Percentiles rank a stretch among this genome's conserved stretches.
These are phyloP conservation scores for Leishmania tarentolae DNA, from an alignment of 208 protist species.

Conservation along the genomic window DNA sequence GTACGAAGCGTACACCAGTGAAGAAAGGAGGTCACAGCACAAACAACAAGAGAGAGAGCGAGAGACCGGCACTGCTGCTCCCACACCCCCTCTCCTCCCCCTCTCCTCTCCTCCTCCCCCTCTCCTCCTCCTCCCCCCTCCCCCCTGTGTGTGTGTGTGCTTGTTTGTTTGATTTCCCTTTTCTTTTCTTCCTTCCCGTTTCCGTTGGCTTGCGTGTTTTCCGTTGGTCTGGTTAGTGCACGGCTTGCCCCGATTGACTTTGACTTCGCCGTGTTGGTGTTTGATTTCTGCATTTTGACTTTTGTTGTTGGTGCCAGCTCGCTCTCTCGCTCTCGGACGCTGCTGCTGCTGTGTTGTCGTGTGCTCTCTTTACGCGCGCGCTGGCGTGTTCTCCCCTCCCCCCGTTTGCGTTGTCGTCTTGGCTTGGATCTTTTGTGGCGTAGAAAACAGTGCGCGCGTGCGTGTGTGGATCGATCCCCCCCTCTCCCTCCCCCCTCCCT, in stretches of 20 bases:
- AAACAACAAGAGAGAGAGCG: background rate
- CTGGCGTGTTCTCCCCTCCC: background rate
- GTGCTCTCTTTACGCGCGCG: background rate
- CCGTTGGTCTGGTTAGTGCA: too few relatives aligned
- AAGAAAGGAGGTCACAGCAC: background rate
- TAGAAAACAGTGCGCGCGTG: background rate
- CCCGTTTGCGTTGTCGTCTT: background rate
- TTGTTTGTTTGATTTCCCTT: background rate
- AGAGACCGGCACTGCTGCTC: background rate
- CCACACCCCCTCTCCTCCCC: too few relatives aligned
- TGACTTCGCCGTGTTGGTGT: too few relatives aligned
- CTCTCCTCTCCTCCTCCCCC: background rate
- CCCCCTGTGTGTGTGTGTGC: background rate
- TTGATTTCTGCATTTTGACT: background rate
- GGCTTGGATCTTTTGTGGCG: background rate
- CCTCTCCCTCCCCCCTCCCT: too few relatives aligned
- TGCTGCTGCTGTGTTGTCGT: background rate
- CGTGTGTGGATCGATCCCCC: background rate
- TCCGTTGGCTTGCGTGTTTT: background rate
- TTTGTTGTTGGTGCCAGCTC: too few relatives aligned
- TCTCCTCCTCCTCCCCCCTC: background rate
- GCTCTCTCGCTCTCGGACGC: conserved; percentile 10
- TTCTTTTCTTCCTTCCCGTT: background rate
- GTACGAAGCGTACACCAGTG: background rate
- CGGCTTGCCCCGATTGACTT: too few relatives aligned